phyloP scores from a whole-genome alignment of 2,329 filamentous ascomycete genomes.

The Claviceps monticola region DNA sequence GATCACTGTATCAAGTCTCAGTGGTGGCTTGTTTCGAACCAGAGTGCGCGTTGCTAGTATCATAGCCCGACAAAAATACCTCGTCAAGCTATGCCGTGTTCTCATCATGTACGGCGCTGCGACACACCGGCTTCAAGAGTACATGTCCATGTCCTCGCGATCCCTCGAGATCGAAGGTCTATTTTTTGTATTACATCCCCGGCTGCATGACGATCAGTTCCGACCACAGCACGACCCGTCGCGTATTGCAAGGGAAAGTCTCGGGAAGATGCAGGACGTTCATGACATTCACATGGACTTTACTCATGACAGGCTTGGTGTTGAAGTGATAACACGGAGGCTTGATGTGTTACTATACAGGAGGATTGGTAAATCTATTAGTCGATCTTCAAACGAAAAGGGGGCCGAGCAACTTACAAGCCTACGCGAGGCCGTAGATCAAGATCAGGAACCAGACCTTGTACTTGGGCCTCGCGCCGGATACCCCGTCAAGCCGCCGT shows the following conservation, averaged over 20 bases:
- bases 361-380: constrained; percentile 61
- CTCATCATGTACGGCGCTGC: constrained; percentile 86
- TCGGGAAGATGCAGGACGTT: constrained; percentile 59
- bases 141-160: constrained; percentile 80
- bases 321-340: constrained; percentile 52
- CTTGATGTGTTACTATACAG: constrained; percentile 41
- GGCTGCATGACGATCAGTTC: constrained; percentile 94
- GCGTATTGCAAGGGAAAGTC: constrained; percentile 55
- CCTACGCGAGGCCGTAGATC: constrained; percentile 63
- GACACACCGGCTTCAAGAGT: constrained; percentile 82
- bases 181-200: constrained; percentile 78
- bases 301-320: constrained; percentile 61
- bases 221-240: constrained; percentile 56
- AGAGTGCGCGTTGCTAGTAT: constrained; percentile 51
- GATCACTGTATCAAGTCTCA: constrained; percentile 16
- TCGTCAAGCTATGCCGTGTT: constrained; percentile 71
- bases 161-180: constrained; percentile 80
- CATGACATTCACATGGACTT: constrained; percentile 72
- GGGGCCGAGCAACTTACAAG: constrained; percentile 48
- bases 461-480: constrained; percentile 31
- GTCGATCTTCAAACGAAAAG: constrained; percentile 64
- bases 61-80: constrained; percentile 69
- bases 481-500: constrained; percentile 42
- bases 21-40: constrained; percentile 29
- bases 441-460: constrained; percentile 42